Conservation (phyloP, 2,329 filamentous ascomycete genomes). For the Apiospora pterosperma region DNA sequence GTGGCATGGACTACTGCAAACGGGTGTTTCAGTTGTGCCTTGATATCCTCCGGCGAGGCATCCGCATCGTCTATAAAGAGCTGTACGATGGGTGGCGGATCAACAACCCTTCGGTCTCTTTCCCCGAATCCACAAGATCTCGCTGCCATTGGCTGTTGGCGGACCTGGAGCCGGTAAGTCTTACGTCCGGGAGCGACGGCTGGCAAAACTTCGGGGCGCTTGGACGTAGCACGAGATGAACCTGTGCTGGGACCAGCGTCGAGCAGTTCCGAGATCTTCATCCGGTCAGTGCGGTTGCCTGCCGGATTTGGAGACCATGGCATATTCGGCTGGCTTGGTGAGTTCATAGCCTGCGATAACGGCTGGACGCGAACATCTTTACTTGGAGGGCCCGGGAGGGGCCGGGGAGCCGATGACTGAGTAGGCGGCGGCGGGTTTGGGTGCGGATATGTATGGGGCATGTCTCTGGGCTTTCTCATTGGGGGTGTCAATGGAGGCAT, state of each 20-base stretch:
- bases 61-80: conserved; percentile 60
- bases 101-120: conserved; percentile 75
- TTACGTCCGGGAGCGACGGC: conserved; percentile 15
- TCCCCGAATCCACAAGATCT: conserved; percentile 82
- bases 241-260: conserved; percentile 17
- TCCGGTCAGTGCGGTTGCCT: conserved; percentile 21
- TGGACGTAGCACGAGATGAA: conserved; percentile 14
- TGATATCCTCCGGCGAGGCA: conserved; percentile 51
- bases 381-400: background rate
- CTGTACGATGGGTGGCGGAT: conserved; percentile 80
- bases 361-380: background rate
- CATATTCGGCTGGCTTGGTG: background rate
- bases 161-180: conserved; percentile 53
- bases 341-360: background rate
- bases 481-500: conserved; percentile 3
- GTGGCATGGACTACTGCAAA: conserved; percentile 74
- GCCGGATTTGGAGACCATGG: conserved; percentile 20
- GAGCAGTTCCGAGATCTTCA: conserved; percentile 28
- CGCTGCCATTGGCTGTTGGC: conserved; percentile 76
- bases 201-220: conserved; percentile 14
- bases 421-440: background rate
- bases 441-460: background rate
- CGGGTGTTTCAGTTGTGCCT: conserved; percentile 52
- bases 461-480: background rate
- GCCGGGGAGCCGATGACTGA: background rate